Evolutionary conservation across 257 asterid species (phyloP).

Genomic region (Primulina huaijiensis): DNA sequence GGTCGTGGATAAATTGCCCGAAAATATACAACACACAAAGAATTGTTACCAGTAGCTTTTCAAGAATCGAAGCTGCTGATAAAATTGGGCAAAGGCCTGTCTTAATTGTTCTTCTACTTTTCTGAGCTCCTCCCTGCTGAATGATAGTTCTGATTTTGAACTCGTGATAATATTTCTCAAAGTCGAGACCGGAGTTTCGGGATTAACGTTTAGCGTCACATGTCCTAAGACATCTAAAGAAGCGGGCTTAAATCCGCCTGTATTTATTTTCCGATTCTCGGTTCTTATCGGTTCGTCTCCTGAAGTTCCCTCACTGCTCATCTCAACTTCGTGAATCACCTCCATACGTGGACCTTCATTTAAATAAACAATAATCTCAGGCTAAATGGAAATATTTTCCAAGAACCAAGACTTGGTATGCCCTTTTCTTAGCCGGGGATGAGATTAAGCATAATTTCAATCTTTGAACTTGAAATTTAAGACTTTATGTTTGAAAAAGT

Average conservation of each 20-base stretch:
- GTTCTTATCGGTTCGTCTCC: slow-evolving; percentile 15
- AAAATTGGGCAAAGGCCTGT: slow-evolving; percentile 58
- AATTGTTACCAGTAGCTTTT: slow-evolving; percentile 60
- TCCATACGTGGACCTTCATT: slow-evolving; percentile 34
- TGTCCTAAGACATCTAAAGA: slow-evolving; percentile 58
- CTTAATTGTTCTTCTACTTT: slow-evolving; percentile 58
- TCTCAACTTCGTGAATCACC: slow-evolving; percentile 65
- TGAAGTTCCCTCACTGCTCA: slow-evolving; percentile 34
- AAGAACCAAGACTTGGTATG: neutral
- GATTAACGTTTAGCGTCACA: slow-evolving; percentile 60
- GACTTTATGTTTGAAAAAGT: neutral
- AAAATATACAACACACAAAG: neutral
- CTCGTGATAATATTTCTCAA: slow-evolving; percentile 40
- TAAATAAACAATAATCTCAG: neutral
- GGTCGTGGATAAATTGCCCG: neutral
- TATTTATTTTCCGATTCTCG: slow-evolving; percentile 13
- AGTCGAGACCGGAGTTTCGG: slow-evolving; percentile 67
- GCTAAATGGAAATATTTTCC: neutral
- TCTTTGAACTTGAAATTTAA: too few species aligned
- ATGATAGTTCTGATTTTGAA: slow-evolving; percentile 44
- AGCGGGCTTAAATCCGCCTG: slow-evolving; percentile 35
- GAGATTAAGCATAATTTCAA: too few species aligned
- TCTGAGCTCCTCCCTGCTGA: slow-evolving; percentile 60
- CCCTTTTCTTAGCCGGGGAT: too few species aligned
- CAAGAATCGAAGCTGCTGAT: slow-evolving; percentile 60